A percentile compares a stretch with the other conserved stretches of the same genome.
phyloP scores from a whole-genome alignment of 2,329 filamentous ascomycete species.

The Sporothrix dimorphospora region DNA sequence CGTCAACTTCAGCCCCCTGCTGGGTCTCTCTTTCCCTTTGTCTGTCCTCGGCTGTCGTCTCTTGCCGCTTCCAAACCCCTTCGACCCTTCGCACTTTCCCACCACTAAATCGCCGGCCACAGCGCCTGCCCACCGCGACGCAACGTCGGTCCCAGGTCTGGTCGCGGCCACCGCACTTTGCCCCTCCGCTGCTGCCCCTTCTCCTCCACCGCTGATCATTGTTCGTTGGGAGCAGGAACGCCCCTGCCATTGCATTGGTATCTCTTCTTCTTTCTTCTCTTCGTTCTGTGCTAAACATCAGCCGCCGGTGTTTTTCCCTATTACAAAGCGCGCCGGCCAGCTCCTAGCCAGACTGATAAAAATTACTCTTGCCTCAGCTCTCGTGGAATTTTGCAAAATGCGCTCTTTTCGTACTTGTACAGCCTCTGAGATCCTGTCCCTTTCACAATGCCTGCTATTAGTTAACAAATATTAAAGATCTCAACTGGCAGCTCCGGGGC shows the following conservation, averaged over 20 bases:
- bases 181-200: neutral
- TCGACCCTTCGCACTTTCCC: neutral
- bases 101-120: neutral
- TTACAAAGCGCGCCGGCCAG: neutral
- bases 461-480: neutral
- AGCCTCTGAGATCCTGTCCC: neutral
- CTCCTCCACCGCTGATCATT: slow-evolving; percentile 12
- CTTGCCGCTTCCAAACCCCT: neutral
- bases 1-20: neutral
- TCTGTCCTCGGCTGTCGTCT: neutral
- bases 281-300: neutral
- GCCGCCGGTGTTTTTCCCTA: neutral
- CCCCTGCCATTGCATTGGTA: neutral
- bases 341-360: neutral
- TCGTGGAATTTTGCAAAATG: neutral
- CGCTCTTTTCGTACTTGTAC: slow-evolving; percentile 3
- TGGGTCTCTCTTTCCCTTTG: neutral
- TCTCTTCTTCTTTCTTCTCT: neutral
- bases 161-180: slow-evolving; percentile 8
- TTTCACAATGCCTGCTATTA: neutral
- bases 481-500: neutral
- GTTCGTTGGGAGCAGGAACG: neutral
- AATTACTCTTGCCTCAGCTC: neutral
- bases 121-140: neutral
- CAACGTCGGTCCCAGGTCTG: slow-evolving; percentile 1